Percentiles rank a stretch among this genome's conserved stretches.
Evolutionary conservation across 2,329 filamentous ascomycete genomes (phyloP).

Genomic region (Fusarium mangiferae): DNA sequence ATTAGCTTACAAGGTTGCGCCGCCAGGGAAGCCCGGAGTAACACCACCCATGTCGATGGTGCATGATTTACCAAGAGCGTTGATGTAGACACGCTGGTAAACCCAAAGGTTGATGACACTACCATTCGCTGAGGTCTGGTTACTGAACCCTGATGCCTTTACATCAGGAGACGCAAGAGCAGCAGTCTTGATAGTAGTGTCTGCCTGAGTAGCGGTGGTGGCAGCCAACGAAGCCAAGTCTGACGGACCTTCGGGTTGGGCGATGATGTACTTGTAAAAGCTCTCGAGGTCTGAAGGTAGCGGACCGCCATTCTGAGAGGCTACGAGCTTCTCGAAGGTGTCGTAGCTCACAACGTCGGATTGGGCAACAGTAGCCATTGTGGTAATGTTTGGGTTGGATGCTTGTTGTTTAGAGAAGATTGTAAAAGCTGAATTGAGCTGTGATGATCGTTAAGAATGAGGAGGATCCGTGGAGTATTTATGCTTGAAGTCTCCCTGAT

Average conservation of each 20-base stretch:
- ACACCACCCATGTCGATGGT: not conserved
- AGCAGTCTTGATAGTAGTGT: rapidly evolving
- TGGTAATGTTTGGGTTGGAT: not conserved
- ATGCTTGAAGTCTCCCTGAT: not conserved
- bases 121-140: not conserved
- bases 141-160: not conserved
- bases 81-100: not conserved
- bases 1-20: not conserved
- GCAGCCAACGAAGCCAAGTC: not conserved
- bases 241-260: not conserved
- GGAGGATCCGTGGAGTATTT: rapidly evolving
- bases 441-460: rapidly evolving
- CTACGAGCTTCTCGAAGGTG: not conserved
- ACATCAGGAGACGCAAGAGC: rapidly evolving
- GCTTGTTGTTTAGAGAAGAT: not conserved
- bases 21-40: not conserved
- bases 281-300: not conserved
- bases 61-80: not conserved
- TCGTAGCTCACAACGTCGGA: not conserved
- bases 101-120: not conserved
- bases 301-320: not conserved
- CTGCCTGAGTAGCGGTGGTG: not conserved
- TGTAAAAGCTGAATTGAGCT: not conserved
- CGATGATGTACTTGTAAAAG: not conserved
- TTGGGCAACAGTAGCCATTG: not conserved